phyloP scores from a whole-genome alignment of 1,284 basidiomycete species.

The Cutaneotrichosporon curvatum region DNA sequence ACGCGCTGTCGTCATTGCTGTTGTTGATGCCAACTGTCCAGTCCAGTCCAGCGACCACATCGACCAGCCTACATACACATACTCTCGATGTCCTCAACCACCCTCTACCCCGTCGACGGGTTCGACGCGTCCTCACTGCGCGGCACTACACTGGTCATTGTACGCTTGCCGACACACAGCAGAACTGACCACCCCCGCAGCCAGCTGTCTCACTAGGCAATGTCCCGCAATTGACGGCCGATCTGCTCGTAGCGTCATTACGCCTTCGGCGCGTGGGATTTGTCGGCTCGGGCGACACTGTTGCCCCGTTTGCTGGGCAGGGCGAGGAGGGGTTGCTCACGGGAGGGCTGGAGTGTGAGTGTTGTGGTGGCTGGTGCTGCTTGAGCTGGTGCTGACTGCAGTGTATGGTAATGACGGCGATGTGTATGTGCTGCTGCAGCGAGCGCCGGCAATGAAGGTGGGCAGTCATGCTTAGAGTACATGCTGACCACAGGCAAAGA shows the following conservation, averaged over 20 bases:
- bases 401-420: conserved; percentile 9
- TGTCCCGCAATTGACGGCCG: conserved; percentile 65
- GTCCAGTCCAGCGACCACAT: background rate
- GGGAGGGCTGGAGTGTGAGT: conserved; percentile 64
- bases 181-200: conserved; percentile 69
- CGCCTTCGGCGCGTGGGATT: conserved; percentile 54
- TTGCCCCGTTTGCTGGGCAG: conserved; percentile 62
- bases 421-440: conserved; percentile 47
- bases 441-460: conserved; percentile 70
- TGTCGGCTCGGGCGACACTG: conserved; percentile 55
- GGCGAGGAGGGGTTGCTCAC: conserved; percentile 60
- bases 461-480: background rate
- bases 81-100: background rate
- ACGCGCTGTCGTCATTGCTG: too few species aligned
- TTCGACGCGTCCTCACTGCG: conserved; percentile 6
- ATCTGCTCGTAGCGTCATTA: conserved; percentile 63
- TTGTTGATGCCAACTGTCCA: background rate
- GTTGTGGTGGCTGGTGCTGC: too few species aligned
- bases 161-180: conserved; percentile 48
- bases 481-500: conserved; percentile 52
- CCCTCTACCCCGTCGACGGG: conserved; percentile 14
- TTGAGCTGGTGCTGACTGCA: conserved; percentile 3
- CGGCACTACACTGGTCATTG: conserved; percentile 12
- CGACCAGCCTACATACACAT: background rate
- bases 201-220: conserved; percentile 73